Base-by-base conservation (phyloP, 176 grass and related monocot species). In the Triticum dicoccoides region DNA sequence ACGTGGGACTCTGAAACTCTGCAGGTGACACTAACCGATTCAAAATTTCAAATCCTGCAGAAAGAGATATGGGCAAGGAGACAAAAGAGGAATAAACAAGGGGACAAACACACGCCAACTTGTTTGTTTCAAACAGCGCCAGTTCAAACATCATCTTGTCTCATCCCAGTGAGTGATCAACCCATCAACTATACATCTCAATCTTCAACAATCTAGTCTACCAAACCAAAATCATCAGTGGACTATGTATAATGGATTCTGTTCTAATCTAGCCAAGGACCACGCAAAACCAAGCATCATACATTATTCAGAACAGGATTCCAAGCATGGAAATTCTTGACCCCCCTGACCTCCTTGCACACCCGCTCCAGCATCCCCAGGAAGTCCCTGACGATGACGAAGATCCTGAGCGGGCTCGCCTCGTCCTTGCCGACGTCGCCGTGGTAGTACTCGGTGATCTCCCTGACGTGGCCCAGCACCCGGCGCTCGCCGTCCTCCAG, bases 331-430 rank as follows among this genome's bases (percentile, higher is more conserved):
- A 78, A 82, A 11, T n/a, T 79, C 44, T 27, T 81, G 63, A 89
- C 83, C 34, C 79, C 85, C 77, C 72, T 89, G 9, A 94, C 80
- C 75, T 98, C 93, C 88, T 94, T 98, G 71, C 90, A 96, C 24
- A 91, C 90, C 86, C 97, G 61, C 86, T 98, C 94, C 61, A 98
- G 85, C 92, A 96, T 87, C 27, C 82, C 85, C 68, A 98, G 15
- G 83, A 98, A 98, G 81, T 98, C 97, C 75, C 93, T 91, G 75
- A 98, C 97, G 61, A 98, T 96, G 41, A 98, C 93, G 64, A 98
- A 98, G 77, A 98, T 96, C 82, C 90, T 65, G 24, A 96, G 92
- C n/a, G 93, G 96, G 82, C 91, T 94, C 2, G 85, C 77, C 70
- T 98, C 97, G 38, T 98, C 97, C 86, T 69, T 98, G 74, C 90